Conservation (phyloP, 768 basidiomycete species). For the Suillus brevipes region DNA sequence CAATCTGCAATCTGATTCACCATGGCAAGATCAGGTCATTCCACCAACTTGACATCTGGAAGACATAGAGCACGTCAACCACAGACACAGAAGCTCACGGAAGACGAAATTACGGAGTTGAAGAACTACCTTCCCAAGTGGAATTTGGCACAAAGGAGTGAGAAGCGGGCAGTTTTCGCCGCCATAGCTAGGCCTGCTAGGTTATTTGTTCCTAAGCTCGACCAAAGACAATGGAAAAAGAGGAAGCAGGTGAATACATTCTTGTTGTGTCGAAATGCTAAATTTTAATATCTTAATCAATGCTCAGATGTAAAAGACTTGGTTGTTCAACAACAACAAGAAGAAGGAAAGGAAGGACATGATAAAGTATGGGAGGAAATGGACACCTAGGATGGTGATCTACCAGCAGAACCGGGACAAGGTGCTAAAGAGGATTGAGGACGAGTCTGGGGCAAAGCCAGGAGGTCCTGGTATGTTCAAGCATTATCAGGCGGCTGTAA, state of each 20-base stretch:
- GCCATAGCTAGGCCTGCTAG: background rate
- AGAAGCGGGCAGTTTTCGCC: background rate
- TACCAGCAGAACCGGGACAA: background rate
- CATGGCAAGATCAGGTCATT: background rate
- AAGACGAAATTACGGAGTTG: background rate
- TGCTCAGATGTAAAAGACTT: background rate
- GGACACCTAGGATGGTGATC: too few relatives aligned
- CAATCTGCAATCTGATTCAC: background rate
- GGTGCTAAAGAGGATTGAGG: background rate
- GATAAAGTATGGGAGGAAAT: too few relatives aligned
- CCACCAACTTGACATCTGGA: background rate
- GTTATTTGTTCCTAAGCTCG: background rate
- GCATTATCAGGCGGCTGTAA: background rate
- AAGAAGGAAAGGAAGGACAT: background rate
- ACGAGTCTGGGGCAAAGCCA: background rate
- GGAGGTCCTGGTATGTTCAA: background rate
- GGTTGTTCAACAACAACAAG: background rate
- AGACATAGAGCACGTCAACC: background rate
- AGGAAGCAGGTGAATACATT: background rate
- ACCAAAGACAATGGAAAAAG: background rate
- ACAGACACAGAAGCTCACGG: background rate
- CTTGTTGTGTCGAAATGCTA: too few relatives aligned
- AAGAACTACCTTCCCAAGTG: background rate
- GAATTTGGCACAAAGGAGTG: too few relatives aligned
- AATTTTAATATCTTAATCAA: background rate